These are phyloP conservation scores for Alternaria brassicicola DNA, from an alignment of 2,329 filamentous ascomycete genomes.

Conservation along the genomic window DNA sequence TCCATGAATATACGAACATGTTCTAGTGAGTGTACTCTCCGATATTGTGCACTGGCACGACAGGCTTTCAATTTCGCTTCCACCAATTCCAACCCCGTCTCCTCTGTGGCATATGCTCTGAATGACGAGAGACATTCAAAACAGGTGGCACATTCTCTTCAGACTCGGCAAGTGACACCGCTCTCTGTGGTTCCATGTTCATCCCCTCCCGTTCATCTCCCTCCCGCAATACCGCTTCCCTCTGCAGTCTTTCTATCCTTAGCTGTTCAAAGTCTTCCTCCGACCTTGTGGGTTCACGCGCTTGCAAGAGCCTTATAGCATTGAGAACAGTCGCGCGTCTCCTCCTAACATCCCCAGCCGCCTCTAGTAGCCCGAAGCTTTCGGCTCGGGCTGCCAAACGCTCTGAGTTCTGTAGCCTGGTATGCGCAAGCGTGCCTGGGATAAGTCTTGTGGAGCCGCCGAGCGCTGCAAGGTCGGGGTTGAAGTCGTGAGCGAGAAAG, in stretches of 20 bases:
- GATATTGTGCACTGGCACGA: neutral
- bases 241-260: neutral
- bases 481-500: neutral
- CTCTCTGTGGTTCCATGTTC: neutral
- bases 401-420: neutral
- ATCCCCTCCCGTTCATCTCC: no score
- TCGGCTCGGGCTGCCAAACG: neutral
- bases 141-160: no score
- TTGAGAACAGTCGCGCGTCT: neutral
- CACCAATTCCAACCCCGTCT: neutral
- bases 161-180: no score
- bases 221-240: neutral
- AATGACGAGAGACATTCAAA: no score
- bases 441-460: neutral
- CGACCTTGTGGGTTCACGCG: neutral
- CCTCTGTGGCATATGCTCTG: neutral
- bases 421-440: neutral
- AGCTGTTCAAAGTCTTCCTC: neutral
- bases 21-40: no score
- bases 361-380: neutral
- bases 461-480: neutral
- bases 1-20: neutral
- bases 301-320: neutral
- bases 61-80: neutral
- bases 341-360: neutral